Conservation (phyloP, 2,329 filamentous ascomycete species). For the Sclerotinia sclerotiorum region DNA sequence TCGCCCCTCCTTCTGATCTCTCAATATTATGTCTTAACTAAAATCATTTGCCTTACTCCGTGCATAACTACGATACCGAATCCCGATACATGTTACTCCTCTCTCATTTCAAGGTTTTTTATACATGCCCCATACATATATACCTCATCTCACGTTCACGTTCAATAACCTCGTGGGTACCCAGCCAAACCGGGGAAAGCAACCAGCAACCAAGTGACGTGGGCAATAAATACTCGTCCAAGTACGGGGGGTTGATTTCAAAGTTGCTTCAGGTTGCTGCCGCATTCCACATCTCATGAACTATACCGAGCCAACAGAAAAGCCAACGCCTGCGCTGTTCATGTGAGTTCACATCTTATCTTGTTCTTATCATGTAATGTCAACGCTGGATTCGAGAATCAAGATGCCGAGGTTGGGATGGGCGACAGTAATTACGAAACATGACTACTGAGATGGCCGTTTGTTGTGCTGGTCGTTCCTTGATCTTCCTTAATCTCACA, state of each 20-base stretch:
- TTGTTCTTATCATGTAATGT: constrained; percentile 9
- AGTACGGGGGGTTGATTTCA: neutral
- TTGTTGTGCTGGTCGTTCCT: constrained; percentile 6
- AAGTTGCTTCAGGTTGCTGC: neutral
- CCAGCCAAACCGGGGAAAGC: constrained; percentile 2
- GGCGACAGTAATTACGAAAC: constrained; percentile 5
- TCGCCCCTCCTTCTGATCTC: too few relatives aligned
- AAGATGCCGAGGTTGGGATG: neutral
- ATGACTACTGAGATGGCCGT: neutral
- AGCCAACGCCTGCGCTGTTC: constrained; percentile 6
- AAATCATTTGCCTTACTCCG: too few relatives aligned
- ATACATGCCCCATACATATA: too few relatives aligned
- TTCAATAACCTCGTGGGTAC: neutral
- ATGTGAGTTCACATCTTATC: constrained; percentile 8
- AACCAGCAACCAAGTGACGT: constrained; percentile 6
- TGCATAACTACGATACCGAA: too few relatives aligned
- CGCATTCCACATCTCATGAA: constrained; percentile 5
- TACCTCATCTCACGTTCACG: too few relatives aligned
- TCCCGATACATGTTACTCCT: too few relatives aligned
- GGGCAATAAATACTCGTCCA: constrained; percentile 11
- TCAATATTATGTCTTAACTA: too few relatives aligned
- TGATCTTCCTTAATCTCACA: constrained; percentile 3
- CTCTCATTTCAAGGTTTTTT: too few relatives aligned
- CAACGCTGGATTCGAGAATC: constrained; percentile 9
- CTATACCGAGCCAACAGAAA: constrained; percentile 11